Base-by-base conservation (phyloP, 2,329 filamentous ascomycete species). In the Aspergillus intermedius region DNA sequence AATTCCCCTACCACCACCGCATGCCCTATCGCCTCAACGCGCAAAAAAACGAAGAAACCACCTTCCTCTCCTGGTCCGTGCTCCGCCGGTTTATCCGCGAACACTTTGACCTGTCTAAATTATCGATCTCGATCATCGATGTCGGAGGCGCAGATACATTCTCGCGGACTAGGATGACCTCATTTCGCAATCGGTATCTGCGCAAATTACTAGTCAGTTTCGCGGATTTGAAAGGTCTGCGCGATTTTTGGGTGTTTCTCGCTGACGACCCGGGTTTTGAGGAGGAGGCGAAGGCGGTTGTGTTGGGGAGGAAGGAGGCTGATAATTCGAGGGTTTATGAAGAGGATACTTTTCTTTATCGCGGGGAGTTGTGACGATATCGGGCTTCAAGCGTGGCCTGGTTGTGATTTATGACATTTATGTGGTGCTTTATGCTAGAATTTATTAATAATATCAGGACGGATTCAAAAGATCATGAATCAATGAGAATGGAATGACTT, bases 41-140 rank as follows among this genome's bases (percentile, higher is more conserved):
- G 4, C 45, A 47, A 13, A 45, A 45, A 7, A 19, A 37, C 4
- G 50, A 58, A 32, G 52, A 57, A 2, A 32, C 45, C 9, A 32
- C 48, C 3, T 5, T 59, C 15, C 42, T 55, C 2, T 55, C 52
- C 23, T 62, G 60, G 60, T 48, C 52, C 8, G 55, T 60, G 21
- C 22, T 62, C n/a, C 53, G 56, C 10, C 60, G 60, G n/a, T 62
- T 62, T 39, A 60, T 62, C 37, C 59, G 56, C 12, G 59, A 62
- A 37, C 59, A 62, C 44, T 61, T 62, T 46, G 45, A 55, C 9
- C 35, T 62, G 13, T 13, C 51, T 5, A 46, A 47, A 21, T 51
- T 62, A 2, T 59, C 56, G 2, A 35, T 62, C 5, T 53, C 41
- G 6, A 48, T 61, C 25, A 47, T 60, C 8, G 60, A 61, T 17